Evolutionary conservation across 306 rosid species (phyloP), one percentile per base, ranked within the genome.

Genomic region (Sicyos edulis): DNA sequence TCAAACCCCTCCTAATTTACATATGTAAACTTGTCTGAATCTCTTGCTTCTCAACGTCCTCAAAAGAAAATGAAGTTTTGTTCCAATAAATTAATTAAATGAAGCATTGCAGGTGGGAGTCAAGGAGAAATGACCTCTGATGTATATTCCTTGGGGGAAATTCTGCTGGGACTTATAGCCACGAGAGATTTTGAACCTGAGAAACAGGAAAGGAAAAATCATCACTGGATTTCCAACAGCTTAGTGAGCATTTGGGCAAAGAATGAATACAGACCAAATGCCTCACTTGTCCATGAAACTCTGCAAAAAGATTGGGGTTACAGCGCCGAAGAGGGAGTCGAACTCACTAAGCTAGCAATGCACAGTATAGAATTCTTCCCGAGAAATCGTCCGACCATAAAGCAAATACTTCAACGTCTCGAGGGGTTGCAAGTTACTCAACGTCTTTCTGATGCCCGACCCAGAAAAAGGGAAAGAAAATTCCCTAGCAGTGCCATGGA

Each of bases 201-300:
- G 20, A 77, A 70, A 74, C 22, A 63, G 52, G 78, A 70, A 40
- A 78, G 54, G 29, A 51, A 57, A 54, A 63, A 57, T 58, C 37
- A 34, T 56, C 20, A 40, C 66, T 29, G 21, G 54, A 16, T 32
- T 24, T 55, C 71, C 64, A 80, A 86, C 10, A 32, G 6, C 53
- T 56, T 82, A 19, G 32, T 86, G 6, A 83, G 85, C 7, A 72
- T 72, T 82, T 86, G 96, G 92, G 91, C 90, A 45, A 89, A 86
- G 70, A 85, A 70, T 7, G 88, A 81, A 68, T 86, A 81, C 78
- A 85, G 42, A 32, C 89, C 89, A 67, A 83, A 79, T 54, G 56
- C 57, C 10, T 85, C 87, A 22, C 90, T 89, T 19, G 96, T 80
- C 55, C 85, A 85, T 16, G 73, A 54, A 26, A 78, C 74, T 70